Conservation (phyloP, 306 rosid genomes). For the Medicago lupulina region DNA sequence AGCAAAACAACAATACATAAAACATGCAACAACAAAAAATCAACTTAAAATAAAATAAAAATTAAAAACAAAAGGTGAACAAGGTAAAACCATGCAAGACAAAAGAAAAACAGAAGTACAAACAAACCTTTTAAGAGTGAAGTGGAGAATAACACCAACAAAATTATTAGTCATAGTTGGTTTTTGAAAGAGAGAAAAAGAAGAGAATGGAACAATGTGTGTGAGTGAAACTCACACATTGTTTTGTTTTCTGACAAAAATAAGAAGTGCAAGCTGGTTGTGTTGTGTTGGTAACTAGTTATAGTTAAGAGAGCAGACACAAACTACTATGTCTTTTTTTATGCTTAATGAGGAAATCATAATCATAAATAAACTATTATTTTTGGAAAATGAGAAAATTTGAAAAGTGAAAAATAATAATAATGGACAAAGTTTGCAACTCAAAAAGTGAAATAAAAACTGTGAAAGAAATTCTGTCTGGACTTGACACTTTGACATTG, state of each 20-base stretch:
- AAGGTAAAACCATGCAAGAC: slow-evolving; percentile 6
- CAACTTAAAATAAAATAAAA: neutral
- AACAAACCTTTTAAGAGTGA: slow-evolving; percentile 54
- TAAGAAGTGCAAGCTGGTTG: slow-evolving; percentile 55
- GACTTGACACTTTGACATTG: slow-evolving; percentile 52
- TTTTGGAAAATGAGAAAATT: slow-evolving; percentile 6
- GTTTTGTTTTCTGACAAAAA: slow-evolving; percentile 49
- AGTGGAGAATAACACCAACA: slow-evolving; percentile 32
- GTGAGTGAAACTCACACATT: slow-evolving; percentile 60
- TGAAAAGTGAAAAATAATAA: neutral
- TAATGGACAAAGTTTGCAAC: slow-evolving; percentile 9
- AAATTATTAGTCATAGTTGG: neutral
- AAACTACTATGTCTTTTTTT: slow-evolving; percentile 45
- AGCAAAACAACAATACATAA: slow-evolving; percentile 19
- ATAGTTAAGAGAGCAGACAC: slow-evolving; percentile 41
- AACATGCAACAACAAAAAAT: neutral
- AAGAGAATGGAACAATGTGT: slow-evolving; percentile 50
- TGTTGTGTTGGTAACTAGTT: slow-evolving; percentile 12
- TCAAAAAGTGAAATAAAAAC: slow-evolving; percentile 27
- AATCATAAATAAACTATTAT: slow-evolving; percentile 2
- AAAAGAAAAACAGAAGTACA: slow-evolving; percentile 27
- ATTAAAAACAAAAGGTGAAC: neutral
- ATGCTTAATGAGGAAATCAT: slow-evolving; percentile 45
- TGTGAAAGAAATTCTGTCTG: slow-evolving; percentile 46
- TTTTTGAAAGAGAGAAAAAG: slow-evolving; percentile 36